phyloP scores from a whole-genome alignment of 179 eudicot genomes.

The Silene coronaria region DNA sequence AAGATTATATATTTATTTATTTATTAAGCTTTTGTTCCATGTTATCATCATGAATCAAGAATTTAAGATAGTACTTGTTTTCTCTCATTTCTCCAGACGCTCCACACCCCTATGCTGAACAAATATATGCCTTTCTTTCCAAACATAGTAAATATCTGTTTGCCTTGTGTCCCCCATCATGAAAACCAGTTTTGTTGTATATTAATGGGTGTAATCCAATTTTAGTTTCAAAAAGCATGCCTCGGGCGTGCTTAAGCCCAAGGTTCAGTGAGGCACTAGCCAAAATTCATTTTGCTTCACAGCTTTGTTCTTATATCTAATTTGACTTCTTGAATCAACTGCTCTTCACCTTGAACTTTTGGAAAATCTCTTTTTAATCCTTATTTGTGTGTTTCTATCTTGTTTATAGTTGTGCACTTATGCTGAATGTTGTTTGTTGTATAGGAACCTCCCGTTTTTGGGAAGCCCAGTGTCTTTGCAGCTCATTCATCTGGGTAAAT shows the following conservation, averaged over 20 bases:
- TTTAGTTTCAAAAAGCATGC: neutral
- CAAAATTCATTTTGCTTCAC: neutral
- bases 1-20: constrained; percentile 18
- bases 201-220: neutral
- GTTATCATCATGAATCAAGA: constrained; percentile 2
- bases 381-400: constrained; percentile 5
- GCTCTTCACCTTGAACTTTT: neutral
- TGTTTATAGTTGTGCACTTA: neutral
- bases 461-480: constrained; percentile 63
- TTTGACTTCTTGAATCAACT: neutral
- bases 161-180: neutral
- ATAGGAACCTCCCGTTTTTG: constrained; percentile 74
- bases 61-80: neutral
- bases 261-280: neutral
- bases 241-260: neutral
- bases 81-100: neutral
- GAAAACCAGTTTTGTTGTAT: neutral
- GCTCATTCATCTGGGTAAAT: constrained; percentile 63
- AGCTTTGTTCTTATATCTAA: constrained; percentile 6
- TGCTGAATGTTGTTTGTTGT: constrained; percentile 15
- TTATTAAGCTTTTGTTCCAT: neutral
- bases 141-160: neutral
- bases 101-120: neutral
- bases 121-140: constrained; percentile 1
- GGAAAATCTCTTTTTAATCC: neutral